phyloP scores from a whole-genome alignment of 139 green algal species.

The Closterium sp. region DNA sequence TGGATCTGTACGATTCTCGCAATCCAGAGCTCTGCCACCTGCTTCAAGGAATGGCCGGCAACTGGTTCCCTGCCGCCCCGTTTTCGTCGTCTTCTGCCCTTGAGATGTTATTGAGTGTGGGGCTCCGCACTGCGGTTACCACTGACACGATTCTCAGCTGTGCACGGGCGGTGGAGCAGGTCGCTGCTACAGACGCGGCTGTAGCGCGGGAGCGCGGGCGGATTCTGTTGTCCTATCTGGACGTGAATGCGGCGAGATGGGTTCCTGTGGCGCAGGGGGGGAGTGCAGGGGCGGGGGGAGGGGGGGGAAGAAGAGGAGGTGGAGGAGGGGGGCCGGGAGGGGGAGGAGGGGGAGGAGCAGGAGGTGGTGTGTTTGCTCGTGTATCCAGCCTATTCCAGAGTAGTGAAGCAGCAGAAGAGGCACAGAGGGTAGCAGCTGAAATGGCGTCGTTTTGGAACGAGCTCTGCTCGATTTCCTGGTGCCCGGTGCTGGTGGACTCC shows the following conservation, averaged over 20 bases:
- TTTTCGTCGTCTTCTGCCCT: conserved; percentile 54
- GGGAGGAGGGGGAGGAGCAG: not conserved
- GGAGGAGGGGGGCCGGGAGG: not conserved
- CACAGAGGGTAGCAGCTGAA: not conserved
- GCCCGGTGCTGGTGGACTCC: conserved; percentile 55
- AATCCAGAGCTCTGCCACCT: conserved; percentile 64
- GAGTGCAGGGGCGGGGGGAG: not conserved
- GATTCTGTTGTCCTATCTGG: conserved; percentile 65
- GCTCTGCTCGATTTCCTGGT: conserved; percentile 62
- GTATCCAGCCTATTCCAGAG: not conserved
- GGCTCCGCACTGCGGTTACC: conserved; percentile 52
- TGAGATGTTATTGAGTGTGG: conserved; percentile 62
- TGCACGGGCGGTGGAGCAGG: conserved; percentile 59
- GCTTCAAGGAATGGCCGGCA: conserved; percentile 55
- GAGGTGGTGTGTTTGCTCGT: conserved; percentile 4
- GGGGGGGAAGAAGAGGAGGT: not conserved
- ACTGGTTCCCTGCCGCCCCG: conserved; percentile 57
- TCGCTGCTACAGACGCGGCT: conserved; percentile 41
- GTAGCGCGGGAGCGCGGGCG: conserved; percentile 57
- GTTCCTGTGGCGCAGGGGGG: conserved; percentile 3
- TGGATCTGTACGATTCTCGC: conserved; percentile 69
- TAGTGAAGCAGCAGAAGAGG: not conserved
- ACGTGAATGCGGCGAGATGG: conserved; percentile 54
- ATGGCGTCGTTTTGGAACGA: conserved; percentile 56
- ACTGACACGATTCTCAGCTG: conserved; percentile 61